Evolutionary conservation across 164 flowering plant genomes (phyloP).

Genomic region (Hamamelis virginiana): DNA sequence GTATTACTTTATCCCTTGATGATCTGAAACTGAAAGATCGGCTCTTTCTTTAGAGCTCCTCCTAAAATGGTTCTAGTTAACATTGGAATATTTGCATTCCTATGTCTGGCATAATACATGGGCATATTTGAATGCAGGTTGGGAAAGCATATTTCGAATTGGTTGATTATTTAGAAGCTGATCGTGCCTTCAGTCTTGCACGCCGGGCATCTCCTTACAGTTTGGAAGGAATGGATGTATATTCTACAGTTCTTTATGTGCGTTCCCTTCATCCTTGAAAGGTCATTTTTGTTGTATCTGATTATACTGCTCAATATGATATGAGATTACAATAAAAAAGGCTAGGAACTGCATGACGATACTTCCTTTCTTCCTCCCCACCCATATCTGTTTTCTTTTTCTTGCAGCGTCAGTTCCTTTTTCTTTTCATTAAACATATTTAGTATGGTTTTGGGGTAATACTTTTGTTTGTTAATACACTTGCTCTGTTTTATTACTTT

Average conservation of each 20-base stretch:
- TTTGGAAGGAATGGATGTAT: conserved; percentile 95
- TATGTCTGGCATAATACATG: neutral
- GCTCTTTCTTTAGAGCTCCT: neutral
- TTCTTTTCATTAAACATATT: no score
- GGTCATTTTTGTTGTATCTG: neutral
- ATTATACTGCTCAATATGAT: no score
- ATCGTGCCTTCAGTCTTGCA: conserved; percentile 81
- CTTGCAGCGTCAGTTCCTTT: no score
- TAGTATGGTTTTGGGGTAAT: no score
- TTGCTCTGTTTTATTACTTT: no score
- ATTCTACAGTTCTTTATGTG: conserved; percentile 94
- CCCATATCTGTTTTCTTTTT: no score
- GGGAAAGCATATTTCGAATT: conserved; percentile 43
- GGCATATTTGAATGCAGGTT: conserved; percentile 30
- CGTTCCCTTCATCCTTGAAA: conserved; percentile 25
- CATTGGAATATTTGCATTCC: neutral
- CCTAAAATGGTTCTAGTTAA: neutral
- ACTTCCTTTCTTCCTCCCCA: no score
- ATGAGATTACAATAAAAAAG: neutral
- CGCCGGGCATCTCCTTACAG: conserved; percentile 77
- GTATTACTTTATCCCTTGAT: conserved; percentile 25
- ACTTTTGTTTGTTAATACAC: no score
- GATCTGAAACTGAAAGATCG: conserved; percentile 13
- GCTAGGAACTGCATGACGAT: no score
- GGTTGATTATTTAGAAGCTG: conserved; percentile 67